These are phyloP conservation scores for Rostrohypoxylon terebratum DNA, from an alignment of 495 filamentous ascomycete species.

Conservation along the genomic window DNA sequence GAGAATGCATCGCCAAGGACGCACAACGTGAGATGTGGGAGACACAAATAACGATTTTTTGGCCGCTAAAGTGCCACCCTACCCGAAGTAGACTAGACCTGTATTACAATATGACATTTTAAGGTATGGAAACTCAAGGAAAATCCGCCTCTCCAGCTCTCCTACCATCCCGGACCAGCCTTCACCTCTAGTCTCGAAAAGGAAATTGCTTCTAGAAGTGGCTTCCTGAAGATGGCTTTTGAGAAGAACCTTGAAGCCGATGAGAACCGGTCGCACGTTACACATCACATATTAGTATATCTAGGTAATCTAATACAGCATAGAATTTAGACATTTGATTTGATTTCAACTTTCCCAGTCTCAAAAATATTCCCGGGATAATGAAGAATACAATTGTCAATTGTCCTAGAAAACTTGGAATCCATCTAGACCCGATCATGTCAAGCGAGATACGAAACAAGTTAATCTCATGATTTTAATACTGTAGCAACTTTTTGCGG, in stretches of 20 bases:
- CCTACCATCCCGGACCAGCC: not conserved
- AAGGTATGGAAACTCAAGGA: constrained; percentile 21
- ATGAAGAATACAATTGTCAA: not conserved
- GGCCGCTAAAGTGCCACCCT: constrained; percentile 34
- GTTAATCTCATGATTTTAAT: constrained; percentile 8
- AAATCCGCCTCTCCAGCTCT: not conserved
- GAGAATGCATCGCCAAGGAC: constrained; percentile 41
- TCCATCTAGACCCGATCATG: not conserved
- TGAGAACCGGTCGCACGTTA: not conserved
- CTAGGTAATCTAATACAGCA: not conserved
- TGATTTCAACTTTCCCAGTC: not conserved
- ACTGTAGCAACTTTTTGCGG: constrained; percentile 5
- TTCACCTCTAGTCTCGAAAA: constrained; percentile 5
- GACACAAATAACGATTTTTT: constrained; percentile 34
- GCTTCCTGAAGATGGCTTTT: not conserved
- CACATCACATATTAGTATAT: not conserved
- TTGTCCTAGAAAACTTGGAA: not conserved
- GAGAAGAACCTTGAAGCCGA: not conserved
- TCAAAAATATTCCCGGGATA: constrained; percentile 1
- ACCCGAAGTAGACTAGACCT: constrained; percentile 31
- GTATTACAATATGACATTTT: constrained; percentile 38
- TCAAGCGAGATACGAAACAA: constrained; percentile 30
- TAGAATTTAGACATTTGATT: not conserved
- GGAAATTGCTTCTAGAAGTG: constrained; percentile 22
- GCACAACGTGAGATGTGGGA: constrained; percentile 41